Evolutionary conservation across 2,329 filamentous ascomycete species (phyloP), one percentile per base, ranked within the genome.

Genomic region (Aspergillus sp.): DNA sequence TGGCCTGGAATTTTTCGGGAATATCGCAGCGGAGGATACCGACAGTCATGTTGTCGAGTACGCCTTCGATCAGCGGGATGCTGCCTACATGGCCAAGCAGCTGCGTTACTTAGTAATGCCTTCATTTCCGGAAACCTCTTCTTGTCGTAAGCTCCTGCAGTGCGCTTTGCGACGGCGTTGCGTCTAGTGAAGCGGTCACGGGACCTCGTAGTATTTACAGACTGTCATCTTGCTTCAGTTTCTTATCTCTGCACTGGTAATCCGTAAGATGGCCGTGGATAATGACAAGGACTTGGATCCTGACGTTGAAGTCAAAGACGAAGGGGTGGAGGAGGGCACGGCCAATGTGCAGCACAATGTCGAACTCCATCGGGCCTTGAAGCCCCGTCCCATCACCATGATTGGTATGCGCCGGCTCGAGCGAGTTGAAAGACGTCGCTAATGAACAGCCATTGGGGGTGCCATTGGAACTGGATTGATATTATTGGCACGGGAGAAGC

Each of bases 391-490:
- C 48, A 68, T 67, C 48, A 66, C 66, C 28, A 71, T 69, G 68
- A 68, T 70, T 57, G 67, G 61, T 65, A 57, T n/a, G 53, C 38
- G 6, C 6, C 7, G 19, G 19, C 10, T 9, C 9, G 10, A 33
- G 2, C 7, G 29, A 9, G 4, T 2, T 9, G 2, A 26, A 7
- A 8, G 2, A 2, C 1, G 2, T 27, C 26, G 36, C 10, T 29
- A 44, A 19, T 52, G 61, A 42, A 60, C 45, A 65, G 63, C 68
- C 3, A 70, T 71, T 40, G 68, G 67, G 45, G 68, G 68, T 54
- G 68, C 69, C 7, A 68, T 71, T 48, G 69, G 68, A 43, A 71
- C 67, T 29, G 68, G 68, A 44, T 53, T 71, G 39, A 66, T 71
- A 66, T 71, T 49, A 68, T 63, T 42, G 66, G 67, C 53, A 69